These are phyloP conservation scores for Breviolum minutum DNA, from an alignment of 73 alveolate genomes.

Conservation along the genomic window DNA sequence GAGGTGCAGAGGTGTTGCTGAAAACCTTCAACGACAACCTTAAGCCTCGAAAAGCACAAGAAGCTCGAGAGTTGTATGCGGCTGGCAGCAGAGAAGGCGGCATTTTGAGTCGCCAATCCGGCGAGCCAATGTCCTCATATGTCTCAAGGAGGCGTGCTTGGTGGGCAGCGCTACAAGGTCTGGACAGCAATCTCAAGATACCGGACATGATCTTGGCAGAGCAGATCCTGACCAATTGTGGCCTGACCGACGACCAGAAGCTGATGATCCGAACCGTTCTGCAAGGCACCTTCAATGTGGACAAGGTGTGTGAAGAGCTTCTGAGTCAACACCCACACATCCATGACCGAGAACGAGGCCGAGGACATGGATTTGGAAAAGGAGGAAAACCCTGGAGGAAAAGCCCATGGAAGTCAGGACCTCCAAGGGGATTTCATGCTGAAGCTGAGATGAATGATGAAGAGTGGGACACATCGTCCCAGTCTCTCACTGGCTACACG, in stretches of 20 bases:
- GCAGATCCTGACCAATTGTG: background rate
- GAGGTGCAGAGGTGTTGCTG: background rate
- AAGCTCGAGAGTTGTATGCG: conserved; percentile 10
- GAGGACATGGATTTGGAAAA: no score
- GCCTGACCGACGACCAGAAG: background rate
- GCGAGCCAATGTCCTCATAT: background rate
- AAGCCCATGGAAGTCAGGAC: background rate
- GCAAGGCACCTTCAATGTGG: conserved; percentile 3
- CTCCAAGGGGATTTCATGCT: background rate
- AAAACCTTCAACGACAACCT: background rate
- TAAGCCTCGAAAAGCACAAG: background rate
- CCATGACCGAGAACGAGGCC: conserved; percentile 12
- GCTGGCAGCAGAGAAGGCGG: conserved; percentile 5
- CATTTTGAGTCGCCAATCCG: background rate
- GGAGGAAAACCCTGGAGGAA: background rate
- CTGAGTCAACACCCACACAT: background rate
- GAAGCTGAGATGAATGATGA: background rate
- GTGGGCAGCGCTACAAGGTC: background rate
- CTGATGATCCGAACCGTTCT: conserved; percentile 8
- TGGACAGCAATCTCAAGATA: background rate
- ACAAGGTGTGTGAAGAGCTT: background rate
- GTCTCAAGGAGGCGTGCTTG: background rate
- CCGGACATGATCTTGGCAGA: background rate
- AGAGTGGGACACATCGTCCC: background rate
- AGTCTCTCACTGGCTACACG: background rate